phyloP scores from a whole-genome alignment of 345 rosid genomes.

The Eutrema yunnanense region DNA sequence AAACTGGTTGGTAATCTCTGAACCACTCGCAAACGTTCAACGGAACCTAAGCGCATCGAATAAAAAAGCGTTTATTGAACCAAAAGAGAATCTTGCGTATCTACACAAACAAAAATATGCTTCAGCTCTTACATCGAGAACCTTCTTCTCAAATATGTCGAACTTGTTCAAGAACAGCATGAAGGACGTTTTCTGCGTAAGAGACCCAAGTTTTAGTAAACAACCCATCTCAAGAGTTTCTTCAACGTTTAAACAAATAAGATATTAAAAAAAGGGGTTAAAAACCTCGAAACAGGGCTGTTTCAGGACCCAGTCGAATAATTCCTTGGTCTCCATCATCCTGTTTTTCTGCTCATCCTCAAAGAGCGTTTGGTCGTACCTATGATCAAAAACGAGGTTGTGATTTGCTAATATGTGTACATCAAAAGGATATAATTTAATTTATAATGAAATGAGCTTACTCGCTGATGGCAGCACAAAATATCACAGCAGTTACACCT shows the following conservation, averaged over 20 bases:
- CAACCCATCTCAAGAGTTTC: background rate
- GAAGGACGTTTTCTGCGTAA: conserved; percentile 90
- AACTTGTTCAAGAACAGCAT: conserved; percentile 96
- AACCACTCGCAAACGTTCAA: conserved; percentile 90
- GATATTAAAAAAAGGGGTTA: background rate
- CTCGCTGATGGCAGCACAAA: conserved; percentile 99
- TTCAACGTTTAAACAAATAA: background rate
- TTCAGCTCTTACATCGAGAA: conserved; percentile 57
- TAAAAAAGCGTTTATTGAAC: background rate
- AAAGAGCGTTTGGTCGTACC: conserved; percentile 92
- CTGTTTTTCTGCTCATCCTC: conserved; percentile 90
- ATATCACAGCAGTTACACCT: conserved; percentile 96
- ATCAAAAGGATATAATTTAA: background rate
- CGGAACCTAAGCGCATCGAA: conserved; percentile 50
- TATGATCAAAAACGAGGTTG: conserved; percentile 19
- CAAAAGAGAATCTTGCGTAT: background rate
- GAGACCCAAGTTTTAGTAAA: conserved; percentile 2
- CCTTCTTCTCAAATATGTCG: conserved; percentile 94
- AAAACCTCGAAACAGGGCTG: conserved; percentile 96
- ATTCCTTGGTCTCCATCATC: conserved; percentile 91
- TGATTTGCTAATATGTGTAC: background rate
- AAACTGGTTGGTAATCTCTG: conserved; percentile 85
- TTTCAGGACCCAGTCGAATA: conserved; percentile 95
- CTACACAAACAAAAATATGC: background rate
- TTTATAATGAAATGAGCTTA: conserved; percentile 37